Base-by-base conservation (phyloP, 352 stramenopile genomes). In the Globisporangium orthogonon region DNA sequence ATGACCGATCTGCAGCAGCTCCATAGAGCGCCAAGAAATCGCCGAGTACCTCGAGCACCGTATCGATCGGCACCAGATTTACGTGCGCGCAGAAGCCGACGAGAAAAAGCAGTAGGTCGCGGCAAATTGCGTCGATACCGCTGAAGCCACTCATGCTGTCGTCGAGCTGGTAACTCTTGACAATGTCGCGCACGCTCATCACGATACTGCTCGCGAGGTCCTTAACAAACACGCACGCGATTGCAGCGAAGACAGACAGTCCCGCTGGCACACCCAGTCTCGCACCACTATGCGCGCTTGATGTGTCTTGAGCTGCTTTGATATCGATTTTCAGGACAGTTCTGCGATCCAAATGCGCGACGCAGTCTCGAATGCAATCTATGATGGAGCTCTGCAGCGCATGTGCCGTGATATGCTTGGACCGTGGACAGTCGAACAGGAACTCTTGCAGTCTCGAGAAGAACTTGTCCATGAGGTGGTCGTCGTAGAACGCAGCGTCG, bases 391-490 rank as follows among this genome's bases (percentile, higher is more conserved):
- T 47, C 31, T 69, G 35, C 39, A 85, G 40, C 7, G 71, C 64
- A 2, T 67, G 54, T 18, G 54, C 55, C 5, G 73, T 55, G 14
- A 81, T 62, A 0, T 52, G 45, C 51, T 63, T 61, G 10, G 76
- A 73, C n/a, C 63, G 56, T 17, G 66, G 48, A 46, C 68, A 79
- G n/a, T 63, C 76, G 57, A 87, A 86, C 43, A 74, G 45, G 61
- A 87, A 87, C 29, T 64, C 65, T 50, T 83, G 73, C 47, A 89
- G 59, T 3, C 70, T 67, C 1, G 58, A 54, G 46, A 82, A 84
- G 56, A 87, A 83, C 45, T 83, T 84, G 29, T 84, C 73, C 57
- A 86, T 65, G 43, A 87, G 50, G n/a, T 86, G 58, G 31, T 90
- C 80, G n/a, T 76, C 68, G 18, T 73, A 71, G 23, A 70, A 57